Conservation (phyloP, 139 green algal species). For the Pseudopediastrum boryanum region DNA sequence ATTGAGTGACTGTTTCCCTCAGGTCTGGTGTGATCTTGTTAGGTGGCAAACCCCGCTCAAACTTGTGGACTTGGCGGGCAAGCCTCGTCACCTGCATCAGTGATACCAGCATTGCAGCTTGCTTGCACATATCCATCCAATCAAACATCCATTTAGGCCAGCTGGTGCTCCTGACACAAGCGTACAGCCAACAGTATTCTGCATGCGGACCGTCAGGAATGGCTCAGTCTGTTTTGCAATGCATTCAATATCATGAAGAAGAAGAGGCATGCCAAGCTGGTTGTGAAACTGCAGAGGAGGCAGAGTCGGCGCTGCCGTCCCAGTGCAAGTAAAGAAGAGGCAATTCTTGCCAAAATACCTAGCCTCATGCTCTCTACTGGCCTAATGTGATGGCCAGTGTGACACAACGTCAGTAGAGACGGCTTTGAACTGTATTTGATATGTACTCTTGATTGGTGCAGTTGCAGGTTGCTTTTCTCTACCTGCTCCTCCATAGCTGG, state of each 20-base stretch:
- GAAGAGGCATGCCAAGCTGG: too few species aligned
- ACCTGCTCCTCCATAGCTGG: conserved; percentile 70
- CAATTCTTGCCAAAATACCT: neutral
- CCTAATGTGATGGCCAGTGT: too few species aligned
- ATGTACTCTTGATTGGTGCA: conserved; percentile 44
- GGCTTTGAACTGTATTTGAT: neutral
- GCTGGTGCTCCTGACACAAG: conserved; percentile 4
- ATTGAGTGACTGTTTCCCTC: conserved; percentile 43
- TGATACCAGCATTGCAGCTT: neutral
- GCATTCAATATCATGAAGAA: neutral
- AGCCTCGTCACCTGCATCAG: conserved; percentile 1
- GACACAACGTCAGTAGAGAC: too few species aligned
- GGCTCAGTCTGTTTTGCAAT: neutral
- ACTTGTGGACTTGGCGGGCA: neutral
- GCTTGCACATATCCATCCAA: neutral
- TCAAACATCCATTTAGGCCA: neutral
- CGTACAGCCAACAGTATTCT: too few species aligned
- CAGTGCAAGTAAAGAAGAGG: neutral
- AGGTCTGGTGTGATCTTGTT: conserved; percentile 57
- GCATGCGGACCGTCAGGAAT: too few species aligned
- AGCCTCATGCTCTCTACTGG: neutral
- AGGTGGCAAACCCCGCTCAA: conserved; percentile 62
- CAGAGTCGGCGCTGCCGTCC: neutral
- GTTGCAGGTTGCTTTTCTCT: conserved; percentile 63
- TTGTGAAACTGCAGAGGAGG: too few species aligned